Evolutionary conservation across 2,329 filamentous ascomycete species (phyloP).

Genomic region (Aspergillus sp.): DNA sequence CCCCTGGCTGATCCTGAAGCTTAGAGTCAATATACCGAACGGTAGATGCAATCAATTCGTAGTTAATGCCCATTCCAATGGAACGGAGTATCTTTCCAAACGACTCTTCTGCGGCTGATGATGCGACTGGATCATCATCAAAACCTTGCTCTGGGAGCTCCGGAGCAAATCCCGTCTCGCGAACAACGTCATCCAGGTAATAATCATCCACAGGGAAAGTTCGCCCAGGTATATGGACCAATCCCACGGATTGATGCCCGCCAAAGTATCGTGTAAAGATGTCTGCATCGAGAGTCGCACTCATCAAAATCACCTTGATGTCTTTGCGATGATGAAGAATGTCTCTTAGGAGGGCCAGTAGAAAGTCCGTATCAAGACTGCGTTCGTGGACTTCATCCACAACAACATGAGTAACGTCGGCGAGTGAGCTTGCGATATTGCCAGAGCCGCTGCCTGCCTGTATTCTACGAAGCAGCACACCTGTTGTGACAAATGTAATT

Average conservation of each 20-base stretch:
- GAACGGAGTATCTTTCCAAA: slow-evolving; percentile 70
- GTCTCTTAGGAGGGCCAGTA: slow-evolving; percentile 82
- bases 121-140: slow-evolving; percentile 38
- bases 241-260: slow-evolving; percentile 67
- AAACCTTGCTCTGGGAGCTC: slow-evolving; percentile 30
- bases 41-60: slow-evolving; percentile 77
- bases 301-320: slow-evolving; percentile 92
- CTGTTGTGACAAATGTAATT: slow-evolving; percentile 94
- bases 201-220: slow-evolving; percentile 89
- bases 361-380: slow-evolving; percentile 90
- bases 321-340: slow-evolving; percentile 73
- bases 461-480: slow-evolving; percentile 84
- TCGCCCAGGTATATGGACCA: slow-evolving; percentile 82
- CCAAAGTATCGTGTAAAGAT: slow-evolving; percentile 85
- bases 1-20: slow-evolving; percentile 71
- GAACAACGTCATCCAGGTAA: slow-evolving; percentile 84
- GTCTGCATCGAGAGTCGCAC: slow-evolving; percentile 85
- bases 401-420: slow-evolving; percentile 89
- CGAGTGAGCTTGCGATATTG: slow-evolving; percentile 76
- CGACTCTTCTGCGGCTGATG: slow-evolving; percentile 47
- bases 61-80: slow-evolving; percentile 84
- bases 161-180: slow-evolving; percentile 70
- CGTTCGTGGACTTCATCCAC: slow-evolving; percentile 97
- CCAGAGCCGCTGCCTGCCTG: slow-evolving; percentile 83
- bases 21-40: slow-evolving; percentile 79